Evolutionary conservation across 768 basidiomycete genomes (phyloP), one percentile per base, ranked within the genome.

Genomic region (Termitomyces sp.): DNA sequence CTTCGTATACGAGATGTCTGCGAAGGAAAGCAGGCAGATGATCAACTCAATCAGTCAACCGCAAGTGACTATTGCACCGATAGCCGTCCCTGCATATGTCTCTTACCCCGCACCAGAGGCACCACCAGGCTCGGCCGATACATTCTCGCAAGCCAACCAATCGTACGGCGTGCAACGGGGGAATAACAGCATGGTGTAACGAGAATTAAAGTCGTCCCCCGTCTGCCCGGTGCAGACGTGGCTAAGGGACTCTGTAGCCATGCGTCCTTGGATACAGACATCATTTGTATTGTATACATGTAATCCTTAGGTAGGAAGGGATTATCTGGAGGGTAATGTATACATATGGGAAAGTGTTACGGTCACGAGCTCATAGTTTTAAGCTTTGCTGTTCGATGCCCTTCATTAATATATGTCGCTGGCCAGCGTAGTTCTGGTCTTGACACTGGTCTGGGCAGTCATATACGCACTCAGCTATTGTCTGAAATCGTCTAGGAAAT

Each of bases 381-480:
- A 18, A 18, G 16, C 18, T 22, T 39, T 30, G 30, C 36, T 41
- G 22, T 16, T 27, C 54, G 36, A 59, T 60, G 60, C 20, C 2
- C n/a, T 46, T 47, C 65, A 27, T 27, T 27, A 27, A 27, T 27
- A 34, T 46, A 71, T 73, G 70, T 63, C 68, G 31, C 34, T 68
- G 34, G 63, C 59, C 55, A 56, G 57, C 52, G 52, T 63, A 33
- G 42, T 67, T 27, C 55, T 73, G 20, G 49, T 61, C 49, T 54
- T 73, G 39, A 47, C 64, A 50, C 60, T 63, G 30, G 55, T 67
- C 42, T 73, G 72, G 72, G 63, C 55, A 27, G 53, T 54, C 20
- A 68, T 73, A 20, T 61, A 73, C 55, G 51, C 57, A 6, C 24
- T 69, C 8, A 52, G 64, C 62, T 56, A 69, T 58, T n/a, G 62